Evolutionary conservation across 2,329 filamentous ascomycete species (phyloP).

Genomic region (Claviceps cyperi): DNA sequence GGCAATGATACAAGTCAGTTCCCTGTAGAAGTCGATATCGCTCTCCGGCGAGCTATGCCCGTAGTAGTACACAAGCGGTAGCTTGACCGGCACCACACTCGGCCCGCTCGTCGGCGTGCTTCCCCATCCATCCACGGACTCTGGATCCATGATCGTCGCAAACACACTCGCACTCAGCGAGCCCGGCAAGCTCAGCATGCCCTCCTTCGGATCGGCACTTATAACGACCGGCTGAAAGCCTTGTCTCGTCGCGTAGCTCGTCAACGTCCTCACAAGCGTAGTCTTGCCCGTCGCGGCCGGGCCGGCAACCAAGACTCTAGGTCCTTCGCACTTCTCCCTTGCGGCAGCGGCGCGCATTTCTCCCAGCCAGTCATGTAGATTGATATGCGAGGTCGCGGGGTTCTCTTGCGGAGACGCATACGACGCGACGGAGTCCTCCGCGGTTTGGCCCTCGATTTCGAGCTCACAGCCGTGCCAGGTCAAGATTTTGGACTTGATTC

Average conservation of each 20-base stretch:
- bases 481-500: conserved; percentile 74
- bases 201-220: conserved; percentile 73
- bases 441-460: conserved; percentile 52
- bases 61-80: conserved; percentile 83
- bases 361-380: conserved; percentile 78
- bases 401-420: conserved; percentile 60
- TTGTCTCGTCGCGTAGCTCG: conserved; percentile 63
- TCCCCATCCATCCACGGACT: conserved; percentile 70
- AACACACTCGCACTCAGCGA: conserved; percentile 79
- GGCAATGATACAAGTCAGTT: conserved; percentile 61
- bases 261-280: conserved; percentile 60
- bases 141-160: conserved; percentile 71
- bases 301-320: conserved; percentile 74
- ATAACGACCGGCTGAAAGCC: conserved; percentile 66
- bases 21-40: conserved; percentile 56
- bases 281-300: conserved; percentile 72
- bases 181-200: conserved; percentile 62
- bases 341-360: conserved; percentile 50
- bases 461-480: conserved; percentile 85
- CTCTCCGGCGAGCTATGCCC: conserved; percentile 61
- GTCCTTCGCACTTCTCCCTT: conserved; percentile 39
- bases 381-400: conserved; percentile 65
- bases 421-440: conserved; percentile 42
- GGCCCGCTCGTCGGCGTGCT: conserved; percentile 83
- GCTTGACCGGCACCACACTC: conserved; percentile 74